phyloP scores from a whole-genome alignment of 495 filamentous ascomycete genomes.

The Poronia punctata region DNA sequence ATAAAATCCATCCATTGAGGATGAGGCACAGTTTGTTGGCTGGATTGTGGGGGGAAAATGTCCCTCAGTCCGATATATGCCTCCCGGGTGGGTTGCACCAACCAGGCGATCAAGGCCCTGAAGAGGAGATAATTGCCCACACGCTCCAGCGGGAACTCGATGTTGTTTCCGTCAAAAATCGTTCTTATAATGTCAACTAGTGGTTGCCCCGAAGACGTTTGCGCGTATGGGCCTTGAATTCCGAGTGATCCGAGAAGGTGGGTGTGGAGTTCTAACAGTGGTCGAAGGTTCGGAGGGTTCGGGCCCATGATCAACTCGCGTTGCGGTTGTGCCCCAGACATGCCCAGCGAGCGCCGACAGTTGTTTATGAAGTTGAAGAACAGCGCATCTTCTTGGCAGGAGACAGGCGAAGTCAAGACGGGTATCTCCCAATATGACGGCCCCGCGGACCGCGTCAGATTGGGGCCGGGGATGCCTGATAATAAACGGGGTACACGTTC shows the following conservation, averaged over 20 bases:
- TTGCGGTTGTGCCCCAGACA: slow-evolving; percentile 2
- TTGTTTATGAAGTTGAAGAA: slow-evolving; percentile 8
- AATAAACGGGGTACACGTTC: slow-evolving; percentile 22
- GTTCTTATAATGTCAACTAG: slow-evolving; percentile 4
- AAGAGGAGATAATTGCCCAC: slow-evolving; percentile 10
- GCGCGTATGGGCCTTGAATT: neutral
- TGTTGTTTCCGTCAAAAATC: slow-evolving; percentile 6
- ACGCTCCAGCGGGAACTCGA: slow-evolving; percentile 3
- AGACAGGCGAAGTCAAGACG: slow-evolving; percentile 5
- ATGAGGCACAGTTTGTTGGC: slow-evolving; percentile 21
- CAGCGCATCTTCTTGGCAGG: slow-evolving; percentile 6
- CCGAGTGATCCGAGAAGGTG: slow-evolving; percentile 5
- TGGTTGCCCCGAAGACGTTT: neutral
- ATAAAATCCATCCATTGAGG: slow-evolving; percentile 28
- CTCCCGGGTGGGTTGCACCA: slow-evolving; percentile 19
- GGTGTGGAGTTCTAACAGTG: slow-evolving; percentile 1
- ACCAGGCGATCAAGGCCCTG: slow-evolving; percentile 20
- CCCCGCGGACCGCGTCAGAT: slow-evolving; percentile 8
- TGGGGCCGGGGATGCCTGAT: slow-evolving; percentile 12
- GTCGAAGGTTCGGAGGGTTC: neutral
- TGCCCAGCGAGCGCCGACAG: slow-evolving; percentile 1
- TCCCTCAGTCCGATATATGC: slow-evolving; percentile 20
- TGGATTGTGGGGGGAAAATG: slow-evolving; percentile 17
- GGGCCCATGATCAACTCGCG: slow-evolving; percentile 5
- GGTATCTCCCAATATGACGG: slow-evolving; percentile 10